Percentiles rank a stretch among this genome's conserved stretches.
Evolutionary conservation across 352 stramenopile species (phyloP).

Genomic region (Globisporangium recalcitrans): DNA sequence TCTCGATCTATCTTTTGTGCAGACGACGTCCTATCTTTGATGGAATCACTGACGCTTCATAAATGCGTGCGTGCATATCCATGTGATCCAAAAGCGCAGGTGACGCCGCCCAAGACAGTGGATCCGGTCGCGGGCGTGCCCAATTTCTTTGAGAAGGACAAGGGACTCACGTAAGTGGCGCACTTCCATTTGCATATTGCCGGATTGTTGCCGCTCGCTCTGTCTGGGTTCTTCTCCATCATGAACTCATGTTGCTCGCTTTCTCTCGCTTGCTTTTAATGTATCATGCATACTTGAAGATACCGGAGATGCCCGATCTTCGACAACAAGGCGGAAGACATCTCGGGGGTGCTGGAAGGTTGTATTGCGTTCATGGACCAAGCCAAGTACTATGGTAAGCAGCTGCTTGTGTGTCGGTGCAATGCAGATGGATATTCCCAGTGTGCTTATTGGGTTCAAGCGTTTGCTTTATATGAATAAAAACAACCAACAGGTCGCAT

Average conservation of each 20-base stretch:
- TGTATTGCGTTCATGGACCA: slow-evolving; percentile 89
- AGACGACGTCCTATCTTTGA: neutral
- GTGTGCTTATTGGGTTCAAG: slow-evolving; percentile 37
- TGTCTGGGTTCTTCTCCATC: neutral
- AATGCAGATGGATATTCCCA: neutral
- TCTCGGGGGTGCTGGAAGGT: slow-evolving; percentile 72
- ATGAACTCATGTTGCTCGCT: neutral
- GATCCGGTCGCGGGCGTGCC: slow-evolving; percentile 83
- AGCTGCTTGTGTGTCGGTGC: neutral
- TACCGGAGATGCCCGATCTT: slow-evolving; percentile 85
- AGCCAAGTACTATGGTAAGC: slow-evolving; percentile 86
- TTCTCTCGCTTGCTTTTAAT: neutral
- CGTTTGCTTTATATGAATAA: slow-evolving; percentile 15
- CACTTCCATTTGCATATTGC: neutral
- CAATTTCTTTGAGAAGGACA: slow-evolving; percentile 91
- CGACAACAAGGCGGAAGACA: slow-evolving; percentile 89
- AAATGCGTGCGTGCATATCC: too few relatives aligned
- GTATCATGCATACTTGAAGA: slow-evolving; percentile 12
- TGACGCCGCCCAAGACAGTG: slow-evolving; percentile 69
- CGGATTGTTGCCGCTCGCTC: neutral
- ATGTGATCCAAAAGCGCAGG: slow-evolving; percentile 27
- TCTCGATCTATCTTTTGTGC: neutral
- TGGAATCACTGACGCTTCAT: neutral
- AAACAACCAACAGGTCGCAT: slow-evolving; percentile 48
- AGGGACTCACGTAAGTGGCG: slow-evolving; percentile 39